These are phyloP conservation scores for Macrophomina tecta DNA, from an alignment of 2,329 filamentous ascomycete species.

Conservation along the genomic window DNA sequence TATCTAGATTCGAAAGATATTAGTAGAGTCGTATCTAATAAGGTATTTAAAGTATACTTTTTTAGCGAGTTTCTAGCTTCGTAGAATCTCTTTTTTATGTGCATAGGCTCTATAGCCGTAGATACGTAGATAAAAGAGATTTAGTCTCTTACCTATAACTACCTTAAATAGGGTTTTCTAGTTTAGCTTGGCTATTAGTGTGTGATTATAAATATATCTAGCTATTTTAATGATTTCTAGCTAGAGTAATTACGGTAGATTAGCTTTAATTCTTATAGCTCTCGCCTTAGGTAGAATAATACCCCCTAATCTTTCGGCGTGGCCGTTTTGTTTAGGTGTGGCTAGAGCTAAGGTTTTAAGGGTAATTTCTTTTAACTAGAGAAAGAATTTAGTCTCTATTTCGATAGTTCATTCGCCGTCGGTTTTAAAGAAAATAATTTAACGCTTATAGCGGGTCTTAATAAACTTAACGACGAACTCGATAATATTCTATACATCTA, in stretches of 20 bases:
- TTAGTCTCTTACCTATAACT: constrained; percentile 6
- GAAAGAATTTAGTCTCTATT: neutral
- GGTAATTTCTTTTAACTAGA: neutral
- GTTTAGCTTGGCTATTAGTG: neutral
- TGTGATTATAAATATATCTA: neutral
- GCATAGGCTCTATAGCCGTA: constrained; percentile 11
- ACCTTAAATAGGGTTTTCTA: constrained; percentile 12
- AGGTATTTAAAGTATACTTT: neutral
- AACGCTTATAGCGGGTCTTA: constrained; percentile 1
- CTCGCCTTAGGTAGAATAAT: neutral
- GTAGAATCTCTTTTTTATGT: neutral
- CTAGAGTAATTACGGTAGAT: neutral
- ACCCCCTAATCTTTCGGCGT: constrained; percentile 4
- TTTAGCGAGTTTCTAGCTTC: neutral
- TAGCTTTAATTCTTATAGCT: constrained; percentile 1
- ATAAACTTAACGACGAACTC: neutral
- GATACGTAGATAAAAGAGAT: neutral
- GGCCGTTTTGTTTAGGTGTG: neutral
- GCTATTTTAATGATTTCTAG: constrained; percentile 3
- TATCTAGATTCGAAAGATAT: constrained; percentile 16
- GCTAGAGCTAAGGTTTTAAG: neutral
- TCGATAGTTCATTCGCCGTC: constrained; percentile 2
- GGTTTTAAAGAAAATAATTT: neutral
- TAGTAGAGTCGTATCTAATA: constrained; percentile 9
- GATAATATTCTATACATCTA: neutral